A percentile compares a stretch with the other conserved stretches of the same genome.
phyloP scores from a whole-genome alignment of 441 rosid genomes.

The Adansonia grandidieri region DNA sequence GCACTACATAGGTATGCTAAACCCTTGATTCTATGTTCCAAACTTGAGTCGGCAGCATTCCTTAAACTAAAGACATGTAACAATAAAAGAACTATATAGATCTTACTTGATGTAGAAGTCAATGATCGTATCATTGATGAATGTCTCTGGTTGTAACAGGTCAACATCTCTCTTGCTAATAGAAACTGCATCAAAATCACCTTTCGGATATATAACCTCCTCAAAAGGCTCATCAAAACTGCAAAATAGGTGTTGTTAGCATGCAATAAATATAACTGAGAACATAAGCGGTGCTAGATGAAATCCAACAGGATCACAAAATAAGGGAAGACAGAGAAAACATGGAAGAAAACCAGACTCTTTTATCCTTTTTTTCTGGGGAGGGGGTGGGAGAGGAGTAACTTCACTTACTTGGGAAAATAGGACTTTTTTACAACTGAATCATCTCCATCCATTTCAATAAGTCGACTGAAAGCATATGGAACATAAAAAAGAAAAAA shows the following conservation, averaged over 20 bases:
- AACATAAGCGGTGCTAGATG: background rate
- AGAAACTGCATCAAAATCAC: slow-evolving; percentile 69
- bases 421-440: slow-evolving; percentile 49
- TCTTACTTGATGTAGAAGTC: slow-evolving; percentile 77
- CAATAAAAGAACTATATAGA: slow-evolving; percentile 1
- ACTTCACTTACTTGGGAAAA: slow-evolving; percentile 73
- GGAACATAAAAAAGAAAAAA: slow-evolving; percentile 13
- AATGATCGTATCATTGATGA: slow-evolving; percentile 74
- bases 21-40: slow-evolving; percentile 21
- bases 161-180: slow-evolving; percentile 71
- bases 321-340: background rate
- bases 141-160: slow-evolving; percentile 75
- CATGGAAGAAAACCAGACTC: slow-evolving; percentile 1
- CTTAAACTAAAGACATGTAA: background rate
- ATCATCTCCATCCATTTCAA: slow-evolving; percentile 49
- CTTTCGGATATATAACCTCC: slow-evolving; percentile 72
- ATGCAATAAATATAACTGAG: slow-evolving; percentile 12
- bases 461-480: slow-evolving; percentile 51
- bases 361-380: background rate
- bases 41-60: slow-evolving; percentile 4
- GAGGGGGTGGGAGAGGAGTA: background rate
- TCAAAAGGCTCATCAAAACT: slow-evolving; percentile 88
- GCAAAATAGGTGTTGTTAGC: slow-evolving; percentile 39
- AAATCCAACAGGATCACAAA: slow-evolving; percentile 14
- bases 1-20: background rate